A percentile compares a stretch with the other conserved stretches of the same genome.
Conservation (phyloP, 805 yeast genomes). For the Saturnispora saitoi region DNA sequence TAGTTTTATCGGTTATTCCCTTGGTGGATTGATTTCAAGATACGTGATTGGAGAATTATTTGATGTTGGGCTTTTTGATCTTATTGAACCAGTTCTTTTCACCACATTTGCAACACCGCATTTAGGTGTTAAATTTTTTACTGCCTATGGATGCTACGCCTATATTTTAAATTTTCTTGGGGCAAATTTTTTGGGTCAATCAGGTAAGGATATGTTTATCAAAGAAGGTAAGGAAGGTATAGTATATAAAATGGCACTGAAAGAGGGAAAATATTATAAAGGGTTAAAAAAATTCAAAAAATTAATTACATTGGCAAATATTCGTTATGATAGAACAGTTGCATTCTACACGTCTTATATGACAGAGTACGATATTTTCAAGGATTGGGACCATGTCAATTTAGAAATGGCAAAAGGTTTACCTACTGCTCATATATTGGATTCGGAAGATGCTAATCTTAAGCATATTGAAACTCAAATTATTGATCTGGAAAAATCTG, state of each 20-base stretch:
- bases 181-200: constrained; percentile 46
- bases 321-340: constrained; percentile 77
- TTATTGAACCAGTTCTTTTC: constrained; percentile 52
- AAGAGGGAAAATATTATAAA: constrained; percentile 37
- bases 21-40: constrained; percentile 81
- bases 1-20: constrained; percentile 77
- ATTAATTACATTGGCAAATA: constrained; percentile 60
- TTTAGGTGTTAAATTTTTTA: constrained; percentile 49
- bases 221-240: constrained; percentile 34
- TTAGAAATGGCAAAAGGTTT: constrained; percentile 40
- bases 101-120: constrained; percentile 77
- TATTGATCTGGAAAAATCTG: constrained; percentile 39
- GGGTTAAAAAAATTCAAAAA: constrained; percentile 53
- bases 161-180: constrained; percentile 43
- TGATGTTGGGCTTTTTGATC: constrained; percentile 42
- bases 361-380: constrained; percentile 64
- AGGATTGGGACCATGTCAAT: constrained; percentile 38
- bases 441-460: constrained; percentile 25
- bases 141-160: constrained; percentile 23
- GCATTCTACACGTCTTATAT: constrained; percentile 80
- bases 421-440: constrained; percentile 31
- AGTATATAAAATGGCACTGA: constrained; percentile 46
- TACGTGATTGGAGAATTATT: constrained; percentile 55
- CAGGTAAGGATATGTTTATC: constrained; percentile 71
- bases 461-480: constrained; percentile 33